Conservation (phyloP, 2,329 filamentous ascomycete genomes). For the Colletotrichum sp. region DNA sequence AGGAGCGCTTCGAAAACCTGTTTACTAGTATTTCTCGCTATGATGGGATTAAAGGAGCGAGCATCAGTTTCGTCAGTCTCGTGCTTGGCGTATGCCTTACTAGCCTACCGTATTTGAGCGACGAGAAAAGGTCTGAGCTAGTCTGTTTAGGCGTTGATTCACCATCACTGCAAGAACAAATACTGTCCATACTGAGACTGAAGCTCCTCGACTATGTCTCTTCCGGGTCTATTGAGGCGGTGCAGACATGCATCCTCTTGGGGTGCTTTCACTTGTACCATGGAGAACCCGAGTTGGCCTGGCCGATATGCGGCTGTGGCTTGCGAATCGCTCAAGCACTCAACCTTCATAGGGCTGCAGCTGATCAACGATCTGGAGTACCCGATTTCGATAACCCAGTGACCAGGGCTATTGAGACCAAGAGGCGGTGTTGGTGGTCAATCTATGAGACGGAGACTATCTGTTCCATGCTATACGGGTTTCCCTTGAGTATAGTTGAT, state of each 20-base stretch:
- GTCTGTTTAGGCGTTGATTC: neutral
- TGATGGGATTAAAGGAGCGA: neutral
- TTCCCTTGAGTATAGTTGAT: slow-evolving; percentile 35
- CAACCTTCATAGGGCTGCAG: slow-evolving; percentile 29
- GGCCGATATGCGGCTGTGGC: slow-evolving; percentile 41
- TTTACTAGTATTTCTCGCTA: slow-evolving; percentile 3
- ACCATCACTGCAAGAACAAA: neutral
- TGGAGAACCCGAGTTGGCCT: slow-evolving; percentile 38
- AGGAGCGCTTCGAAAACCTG: slow-evolving; percentile 5
- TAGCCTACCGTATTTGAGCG: neutral
- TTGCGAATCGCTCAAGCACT: slow-evolving; percentile 40
- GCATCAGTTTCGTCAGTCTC: neutral
- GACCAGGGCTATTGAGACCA: slow-evolving; percentile 23
- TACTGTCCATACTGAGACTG: neutral
- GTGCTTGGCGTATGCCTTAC: neutral
- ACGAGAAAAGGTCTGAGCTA: neutral
- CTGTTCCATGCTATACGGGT: slow-evolving; percentile 44
- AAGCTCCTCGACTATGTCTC: neutral
- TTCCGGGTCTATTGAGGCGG: slow-evolving; percentile 31
- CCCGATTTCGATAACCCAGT: neutral
- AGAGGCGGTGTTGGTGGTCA: slow-evolving; percentile 45
- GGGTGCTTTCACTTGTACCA: slow-evolving; percentile 42
- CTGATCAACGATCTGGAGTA: neutral
- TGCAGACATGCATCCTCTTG: slow-evolving; percentile 38
- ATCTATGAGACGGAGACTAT: slow-evolving; percentile 45